Evolutionary conservation across 805 yeast genomes (phyloP).

Genomic region (Lachancea cidri): DNA sequence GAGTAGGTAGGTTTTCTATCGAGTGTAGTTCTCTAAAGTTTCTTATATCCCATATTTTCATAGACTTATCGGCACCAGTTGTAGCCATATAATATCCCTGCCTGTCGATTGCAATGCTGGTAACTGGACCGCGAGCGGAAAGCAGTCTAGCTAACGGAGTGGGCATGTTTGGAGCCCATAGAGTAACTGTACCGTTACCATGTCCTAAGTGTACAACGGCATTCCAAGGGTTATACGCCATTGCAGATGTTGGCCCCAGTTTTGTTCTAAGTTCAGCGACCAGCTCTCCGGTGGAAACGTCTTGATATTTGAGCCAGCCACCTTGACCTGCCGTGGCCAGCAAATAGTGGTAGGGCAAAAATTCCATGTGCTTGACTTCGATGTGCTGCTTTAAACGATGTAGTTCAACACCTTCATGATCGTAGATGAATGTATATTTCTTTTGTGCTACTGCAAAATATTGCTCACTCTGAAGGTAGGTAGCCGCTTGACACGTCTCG

Average conservation of each 20-base stretch:
- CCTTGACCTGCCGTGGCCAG: constrained; percentile 85
- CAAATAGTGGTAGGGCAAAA: constrained; percentile 87
- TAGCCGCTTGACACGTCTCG: constrained; percentile 88
- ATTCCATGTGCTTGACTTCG: constrained; percentile 77
- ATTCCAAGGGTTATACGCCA: constrained; percentile 92
- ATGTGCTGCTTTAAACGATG: constrained; percentile 89
- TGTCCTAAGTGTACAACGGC: constrained; percentile 94
- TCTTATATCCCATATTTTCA: constrained; percentile 93
- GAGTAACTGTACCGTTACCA: constrained; percentile 82
- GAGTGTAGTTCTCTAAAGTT: constrained; percentile 68
- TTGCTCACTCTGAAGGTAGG: constrained; percentile 87
- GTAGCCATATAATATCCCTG: constrained; percentile 93
- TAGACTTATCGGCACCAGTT: constrained; percentile 76
- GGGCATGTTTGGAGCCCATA: constrained; percentile 90
- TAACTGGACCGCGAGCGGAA: constrained; percentile 79
- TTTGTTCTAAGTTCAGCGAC: constrained; percentile 83
- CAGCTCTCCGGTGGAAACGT: constrained; percentile 85
- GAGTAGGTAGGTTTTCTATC: constrained; percentile 65
- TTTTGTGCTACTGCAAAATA: constrained; percentile 96
- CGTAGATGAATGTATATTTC: constrained; percentile 88
- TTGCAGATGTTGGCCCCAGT: constrained; percentile 81
- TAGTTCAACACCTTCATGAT: constrained; percentile 83
- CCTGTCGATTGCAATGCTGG: constrained; percentile 81
- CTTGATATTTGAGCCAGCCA: constrained; percentile 87
- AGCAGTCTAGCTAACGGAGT: constrained; percentile 81